Conservation (phyloP, 495 filamentous ascomycete species). For the Penicillium longicatenatum region DNA sequence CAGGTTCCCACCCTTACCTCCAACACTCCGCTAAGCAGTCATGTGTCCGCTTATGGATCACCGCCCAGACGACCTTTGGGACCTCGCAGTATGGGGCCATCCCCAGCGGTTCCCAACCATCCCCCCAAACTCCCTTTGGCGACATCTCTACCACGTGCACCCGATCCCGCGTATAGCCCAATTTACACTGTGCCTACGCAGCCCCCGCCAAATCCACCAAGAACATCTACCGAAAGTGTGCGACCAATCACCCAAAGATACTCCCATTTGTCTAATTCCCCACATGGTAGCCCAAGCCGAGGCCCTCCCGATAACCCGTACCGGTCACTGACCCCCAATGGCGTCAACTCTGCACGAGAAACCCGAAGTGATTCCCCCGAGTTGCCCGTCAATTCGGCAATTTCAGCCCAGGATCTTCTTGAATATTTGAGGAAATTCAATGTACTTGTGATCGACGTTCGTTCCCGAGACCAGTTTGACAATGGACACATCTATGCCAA, state of each 20-base stretch:
- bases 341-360: conserved; percentile 33
- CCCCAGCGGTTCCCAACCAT: conserved; percentile 40
- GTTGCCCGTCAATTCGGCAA: conserved; percentile 61
- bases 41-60: conserved; percentile 23
- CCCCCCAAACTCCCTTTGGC: conserved; percentile 60
- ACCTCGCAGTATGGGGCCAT: conserved; percentile 58
- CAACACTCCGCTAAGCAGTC: conserved; percentile 21
- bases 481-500: conserved; percentile 81
- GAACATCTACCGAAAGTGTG: conserved; percentile 46
- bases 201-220: conserved; percentile 50
- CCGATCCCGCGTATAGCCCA: conserved; percentile 86
- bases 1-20: conserved; percentile 32
- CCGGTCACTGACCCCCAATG: conserved; percentile 47
- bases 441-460: conserved; percentile 83
- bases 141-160: conserved; percentile 69
- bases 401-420: conserved; percentile 66
- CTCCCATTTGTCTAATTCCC: conserved; percentile 42
- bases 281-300: conserved; percentile 40
- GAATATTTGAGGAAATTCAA: conserved; percentile 63
- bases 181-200: conserved; percentile 47
- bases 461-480: conserved; percentile 79
- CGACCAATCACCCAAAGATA: conserved; percentile 39
- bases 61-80: conserved; percentile 48
- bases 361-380: conserved; percentile 45
- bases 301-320: conserved; percentile 45